Conservation (phyloP, 2,329 filamentous ascomycete genomes). For the Pseudocercospora fuligena region DNA sequence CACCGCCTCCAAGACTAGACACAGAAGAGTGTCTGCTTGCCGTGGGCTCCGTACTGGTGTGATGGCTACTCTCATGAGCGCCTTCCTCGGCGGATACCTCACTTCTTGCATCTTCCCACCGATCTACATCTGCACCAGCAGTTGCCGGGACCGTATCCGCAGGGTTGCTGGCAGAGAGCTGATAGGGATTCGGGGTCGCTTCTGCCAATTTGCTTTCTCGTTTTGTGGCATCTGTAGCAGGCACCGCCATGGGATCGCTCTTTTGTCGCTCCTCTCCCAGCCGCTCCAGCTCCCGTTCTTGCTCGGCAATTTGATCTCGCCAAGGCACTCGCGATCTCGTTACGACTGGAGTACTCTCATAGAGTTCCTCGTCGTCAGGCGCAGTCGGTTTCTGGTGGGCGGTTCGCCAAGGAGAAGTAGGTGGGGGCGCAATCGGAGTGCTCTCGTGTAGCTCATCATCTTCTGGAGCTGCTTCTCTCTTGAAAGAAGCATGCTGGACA, state of each 20-base stretch:
- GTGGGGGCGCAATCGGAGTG: constrained; percentile 21
- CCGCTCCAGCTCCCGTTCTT: constrained; percentile 21
- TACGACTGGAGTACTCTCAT: constrained; percentile 21
- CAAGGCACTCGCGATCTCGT: neutral
- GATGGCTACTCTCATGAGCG: constrained; percentile 17
- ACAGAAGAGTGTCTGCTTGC: constrained; percentile 32
- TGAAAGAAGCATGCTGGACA: constrained; percentile 8
- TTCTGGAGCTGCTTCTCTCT: constrained; percentile 2
- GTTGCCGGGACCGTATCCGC: neutral
- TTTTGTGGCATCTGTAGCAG: neutral
- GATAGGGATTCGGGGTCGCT: constrained; percentile 21
- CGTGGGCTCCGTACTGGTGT: constrained; percentile 16
- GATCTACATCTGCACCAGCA: constrained; percentile 1
- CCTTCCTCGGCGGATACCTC: constrained; percentile 32
- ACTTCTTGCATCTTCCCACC: constrained; percentile 29
- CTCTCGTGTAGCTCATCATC: constrained; percentile 23
- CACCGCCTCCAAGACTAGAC: constrained; percentile 32
- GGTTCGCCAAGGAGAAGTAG: neutral
- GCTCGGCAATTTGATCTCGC: constrained; percentile 20
- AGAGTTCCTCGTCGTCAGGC: constrained; percentile 19
- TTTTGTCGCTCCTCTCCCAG: constrained; percentile 15
- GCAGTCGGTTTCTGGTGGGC: neutral
- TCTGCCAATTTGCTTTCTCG: constrained; percentile 1
- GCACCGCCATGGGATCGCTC: neutral
- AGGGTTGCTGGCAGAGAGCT: neutral